Base-by-base conservation (phyloP, 192 early-diverging fungal genomes). In the Pilobolus umbonatus region DNA sequence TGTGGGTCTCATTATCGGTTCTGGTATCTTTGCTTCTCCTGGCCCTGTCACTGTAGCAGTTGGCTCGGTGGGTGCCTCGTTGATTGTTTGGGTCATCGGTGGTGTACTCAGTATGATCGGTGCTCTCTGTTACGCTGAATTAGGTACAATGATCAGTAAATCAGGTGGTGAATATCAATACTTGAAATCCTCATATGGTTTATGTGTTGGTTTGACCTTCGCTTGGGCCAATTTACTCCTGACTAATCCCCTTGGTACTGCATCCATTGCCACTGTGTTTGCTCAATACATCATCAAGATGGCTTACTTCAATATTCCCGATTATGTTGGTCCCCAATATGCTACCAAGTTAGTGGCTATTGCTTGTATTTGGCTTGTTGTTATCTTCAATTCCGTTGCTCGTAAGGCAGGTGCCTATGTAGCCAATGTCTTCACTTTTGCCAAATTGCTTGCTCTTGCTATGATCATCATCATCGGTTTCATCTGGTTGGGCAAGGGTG, bases 151-250 rank as follows among this genome's bases (percentile, higher is more conserved):
- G 74, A 84, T 90, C 43, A 87, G 88, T 6, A 64, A 70, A 17
- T 93, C 91, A 45, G 95, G 95, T 55, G 87, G 86, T 1, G 93
- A 94, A 46, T 86, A 90, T 75, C 83, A 84, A 15, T 97, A 94
- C 60, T 74, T 97, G 19, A 78, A 83, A 48, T 36, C 64, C 4
- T 70, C 83, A 0, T 86, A 72, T 58, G 86, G 87, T 58, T 53
- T 74, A 64, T 56, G 82, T 52, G 24, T 85, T 64, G 71, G 67
- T 54, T 45, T 86, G 57, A 72, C 72, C 36, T 67, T 89, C 66
- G 77, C 74, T 61, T 67, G 85, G 80, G 58, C 75, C 50, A 62
- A 73, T 67, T 44, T 81, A 60, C 35, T 77, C 28, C 40, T 77
- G 67, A 52, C 85, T 60, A 78, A 78, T 29, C 70, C 73, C 0